Evolutionary conservation across 176 grass and related monocot species (phyloP).

Genomic region (Oryza officinalis): DNA sequence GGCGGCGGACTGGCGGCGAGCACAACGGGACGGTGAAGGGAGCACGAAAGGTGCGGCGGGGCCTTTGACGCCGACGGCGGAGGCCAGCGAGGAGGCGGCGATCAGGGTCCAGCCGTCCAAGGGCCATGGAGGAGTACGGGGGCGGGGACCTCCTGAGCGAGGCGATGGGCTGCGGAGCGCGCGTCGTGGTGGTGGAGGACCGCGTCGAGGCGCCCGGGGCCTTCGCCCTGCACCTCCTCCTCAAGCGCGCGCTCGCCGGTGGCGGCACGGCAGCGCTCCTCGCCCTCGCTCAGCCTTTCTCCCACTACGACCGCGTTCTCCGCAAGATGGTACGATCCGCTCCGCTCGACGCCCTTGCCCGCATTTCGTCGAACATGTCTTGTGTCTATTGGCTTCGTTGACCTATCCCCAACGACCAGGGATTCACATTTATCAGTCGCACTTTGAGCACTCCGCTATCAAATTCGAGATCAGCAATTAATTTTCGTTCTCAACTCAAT

Average conservation of each 20-base stretch:
- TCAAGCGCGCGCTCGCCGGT: conserved; percentile 45
- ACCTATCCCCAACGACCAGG: background rate
- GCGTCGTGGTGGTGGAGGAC: conserved; percentile 66
- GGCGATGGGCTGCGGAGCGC: conserved; percentile 48
- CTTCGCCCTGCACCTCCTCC: conserved; percentile 68
- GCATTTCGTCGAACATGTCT: conserved; percentile 22
- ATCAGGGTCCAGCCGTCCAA: background rate
- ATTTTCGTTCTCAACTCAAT: background rate
- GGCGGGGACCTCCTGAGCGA: conserved; percentile 51
- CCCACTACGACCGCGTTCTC: conserved; percentile 65
- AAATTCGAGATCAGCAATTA: background rate
- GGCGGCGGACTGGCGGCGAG: too few relatives aligned
- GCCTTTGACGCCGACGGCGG: too few relatives aligned
- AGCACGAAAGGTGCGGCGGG: too few relatives aligned
- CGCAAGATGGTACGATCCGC: conserved; percentile 50
- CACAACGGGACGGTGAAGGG: too few relatives aligned
- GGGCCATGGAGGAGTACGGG: conserved; percentile 39
- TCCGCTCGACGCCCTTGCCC: background rate
- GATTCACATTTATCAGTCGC: background rate
- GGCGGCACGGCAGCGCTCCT: conserved; percentile 36
- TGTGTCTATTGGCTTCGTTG: conserved; percentile 2
- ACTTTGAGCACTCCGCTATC: background rate
- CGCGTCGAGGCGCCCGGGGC: conserved; percentile 64
- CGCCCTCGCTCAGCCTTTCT: conserved; percentile 54
- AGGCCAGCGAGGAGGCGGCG: background rate